Base-by-base conservation (phyloP, 495 filamentous ascomycete genomes). In the Neurospora tetrasperma region DNA sequence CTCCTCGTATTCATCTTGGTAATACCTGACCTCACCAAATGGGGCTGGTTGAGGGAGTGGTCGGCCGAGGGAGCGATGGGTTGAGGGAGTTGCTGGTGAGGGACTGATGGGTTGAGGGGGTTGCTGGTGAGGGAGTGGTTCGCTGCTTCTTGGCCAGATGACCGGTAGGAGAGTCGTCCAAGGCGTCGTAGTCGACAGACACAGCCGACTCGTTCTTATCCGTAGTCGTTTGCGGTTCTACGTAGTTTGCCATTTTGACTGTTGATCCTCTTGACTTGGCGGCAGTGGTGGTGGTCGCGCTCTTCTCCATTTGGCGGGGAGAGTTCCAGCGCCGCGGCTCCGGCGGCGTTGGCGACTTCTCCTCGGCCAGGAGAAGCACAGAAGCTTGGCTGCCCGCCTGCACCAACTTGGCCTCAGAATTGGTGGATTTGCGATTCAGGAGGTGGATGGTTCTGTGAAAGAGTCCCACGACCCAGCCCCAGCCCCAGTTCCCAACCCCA, bases 81-180 rank as follows among this genome's bases (percentile, higher is more conserved):
- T 10, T 2, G 35, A 38, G 35, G 35, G 35, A 38, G 35, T 23
- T 31, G 27, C 2, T 31, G 27, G 27, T 27, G 27, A 27, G 27
- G 27, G 27, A n/a, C n/a, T n/a, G n/a, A n/a, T n/a, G n/a, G n/a
- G n/a, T n/a, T n/a, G n/a, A n/a, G n/a, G n/a, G n/a, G n/a, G 69
- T 73, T 5, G 10, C 20, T 27, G 46, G 20, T 2, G 35, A 38
- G 35, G 35, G 35, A 38, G 35, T 23, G 46, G 69, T 73, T 5
- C 16, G 2, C 46, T 44, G 38, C 38, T 70, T 12, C 70, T 71
- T 40, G 62, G 14, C 77, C n/a, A 80, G 77, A 44, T 77, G 74
- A 12, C 70, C 71, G 11, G 76, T 74, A 4, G 79, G 46, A 40
- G 74, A 78, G 8, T 79, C 72, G 42, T 79, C 74, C 31, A 76